Base-by-base conservation (phyloP, 23 red algal genomes). In the Gracilaria domingensis region DNA sequence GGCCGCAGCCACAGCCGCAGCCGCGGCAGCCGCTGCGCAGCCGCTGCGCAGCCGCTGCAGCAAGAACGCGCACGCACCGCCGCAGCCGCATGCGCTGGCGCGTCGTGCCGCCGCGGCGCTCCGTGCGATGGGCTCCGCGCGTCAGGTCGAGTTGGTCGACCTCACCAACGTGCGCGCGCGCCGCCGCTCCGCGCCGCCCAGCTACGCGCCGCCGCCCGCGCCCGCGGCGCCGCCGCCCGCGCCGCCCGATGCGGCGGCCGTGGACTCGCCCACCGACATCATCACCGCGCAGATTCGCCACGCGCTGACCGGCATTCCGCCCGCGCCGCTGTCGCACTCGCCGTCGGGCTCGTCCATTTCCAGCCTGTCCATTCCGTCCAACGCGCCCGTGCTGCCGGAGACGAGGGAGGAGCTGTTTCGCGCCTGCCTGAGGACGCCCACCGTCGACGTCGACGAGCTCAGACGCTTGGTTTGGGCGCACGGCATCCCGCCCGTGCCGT, bases 21-120 rank as follows among this genome's bases (percentile, higher is more conserved):
- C 54, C 79, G 95, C 53, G 92, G 94, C 55, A 93, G 93, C 47
- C 93, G 96, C 45, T 93, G 95, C 58, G 86, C 87, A n/a, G 83
- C 84, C 50, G 88, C 57, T 12, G 87, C 95, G 2, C 11, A 11
- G 5, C n/a, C 42, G 21, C 24, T 7, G 60, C 24, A 33, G 60
- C 30, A 65, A 65, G 60, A 18, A 5, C 24, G n/a, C 26, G 16
- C 4, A 4, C 24, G 5, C 24, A n/a, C n/a, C n/a, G 24, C 6
- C 26, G 16, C 60, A 4, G 64, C 90, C 85, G 44, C 42, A 87
- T 16, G 82, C 89, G 58, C 58, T 95, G n/a, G 69, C 36, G 24
- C n/a, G 37, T 12, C 14, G 39, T 37, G 51, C 18, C 23, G 44
- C 7, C 17, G 30, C 49, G 28, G 48, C 45, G 48, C 69, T 14